Evolutionary conservation across 139 green algal species (phyloP), one percentile per base, ranked within the genome.

Genomic region (Mesotaenium endlicherianum): DNA sequence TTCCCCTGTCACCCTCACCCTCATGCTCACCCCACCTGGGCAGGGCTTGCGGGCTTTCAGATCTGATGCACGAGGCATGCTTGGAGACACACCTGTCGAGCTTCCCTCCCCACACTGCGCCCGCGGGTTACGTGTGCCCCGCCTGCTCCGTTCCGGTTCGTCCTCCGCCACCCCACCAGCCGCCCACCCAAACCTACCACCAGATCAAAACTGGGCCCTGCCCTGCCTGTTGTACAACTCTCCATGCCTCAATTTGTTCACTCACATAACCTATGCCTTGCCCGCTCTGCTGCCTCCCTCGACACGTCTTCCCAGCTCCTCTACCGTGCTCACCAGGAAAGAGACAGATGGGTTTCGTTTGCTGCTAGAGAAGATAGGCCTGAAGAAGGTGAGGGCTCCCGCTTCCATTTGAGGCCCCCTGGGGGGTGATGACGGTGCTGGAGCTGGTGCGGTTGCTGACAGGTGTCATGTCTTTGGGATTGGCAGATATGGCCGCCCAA

Each of bases 71-170:
- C 42, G 20, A 36, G 20, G 39, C 88, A 26, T 88, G 82, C 43
- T 5, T 88, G 17, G 31, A 87, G 43, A 86, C 85, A 79, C 82
- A 88, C 42, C 20, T 88, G 34, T 30, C 83, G 36, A 88, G 53
- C 14, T 88, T 80, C 43, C 82, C 82, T 17, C 40, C 82, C 49
- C 55, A 81, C 67, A 88, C 82, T 8, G 82, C 82, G 1, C 82
- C 82, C 26, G 82, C 82, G 1, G 82, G 82, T 20, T 88, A 70
- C 47, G 50, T 59, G 16, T 88, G 82, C 50, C 75, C 82, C 6
- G 45, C 80, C 1, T 88, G 82, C n/a, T 34, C 43, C 39, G 38
- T 41, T 67, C 34, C 82, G 38, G 82, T 88, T 20, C 20, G 74
- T 44, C 6, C 5, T 31, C 70, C 11, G 20, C 43, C 11, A 14